Percentiles rank a stretch among this genome's conserved stretches.
phyloP scores from a whole-genome alignment of 805 yeast genomes.

The Ogataea nitratoaversa region DNA sequence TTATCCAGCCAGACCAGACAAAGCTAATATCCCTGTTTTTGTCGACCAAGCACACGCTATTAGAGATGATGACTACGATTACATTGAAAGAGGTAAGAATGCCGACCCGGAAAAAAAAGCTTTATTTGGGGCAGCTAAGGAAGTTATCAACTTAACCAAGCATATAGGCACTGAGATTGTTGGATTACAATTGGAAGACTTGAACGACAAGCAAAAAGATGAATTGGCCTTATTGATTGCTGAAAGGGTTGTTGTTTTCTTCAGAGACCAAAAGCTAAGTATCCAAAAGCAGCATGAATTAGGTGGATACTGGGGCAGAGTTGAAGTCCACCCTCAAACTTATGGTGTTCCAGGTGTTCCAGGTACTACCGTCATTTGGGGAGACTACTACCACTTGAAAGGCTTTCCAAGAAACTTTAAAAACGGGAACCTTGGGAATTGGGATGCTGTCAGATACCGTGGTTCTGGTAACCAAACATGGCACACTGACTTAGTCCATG shows the following conservation, averaged over 20 bases:
- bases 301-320: slow-evolving; percentile 43
- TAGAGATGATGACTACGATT: slow-evolving; percentile 33
- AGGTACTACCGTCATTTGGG: slow-evolving; percentile 41
- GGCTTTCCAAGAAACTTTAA: slow-evolving; percentile 19
- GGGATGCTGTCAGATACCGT: slow-evolving; percentile 10
- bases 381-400: slow-evolving; percentile 30
- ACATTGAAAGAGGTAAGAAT: slow-evolving; percentile 31
- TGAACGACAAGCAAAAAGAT: slow-evolving; percentile 40
- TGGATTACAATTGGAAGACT: slow-evolving; percentile 35
- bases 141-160: too few species aligned
- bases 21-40: slow-evolving; percentile 32
- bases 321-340: slow-evolving; percentile 36
- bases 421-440: slow-evolving; percentile 19
- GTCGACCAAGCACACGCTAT: slow-evolving; percentile 37
- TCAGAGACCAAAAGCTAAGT: slow-evolving; percentile 42
- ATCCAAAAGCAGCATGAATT: slow-evolving; percentile 41
- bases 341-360: slow-evolving; percentile 33
- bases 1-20: slow-evolving; percentile 37
- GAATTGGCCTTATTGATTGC: slow-evolving; percentile 45
- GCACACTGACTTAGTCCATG: slow-evolving; percentile 56
- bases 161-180: too few species aligned
- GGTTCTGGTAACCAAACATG: slow-evolving; percentile 29
- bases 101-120: too few species aligned
- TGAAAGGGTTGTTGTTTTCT: slow-evolving; percentile 48
- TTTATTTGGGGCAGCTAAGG: too few species aligned